phyloP scores from a whole-genome alignment of 371 early-diverging fungal genomes.

The Nematocida minor region DNA sequence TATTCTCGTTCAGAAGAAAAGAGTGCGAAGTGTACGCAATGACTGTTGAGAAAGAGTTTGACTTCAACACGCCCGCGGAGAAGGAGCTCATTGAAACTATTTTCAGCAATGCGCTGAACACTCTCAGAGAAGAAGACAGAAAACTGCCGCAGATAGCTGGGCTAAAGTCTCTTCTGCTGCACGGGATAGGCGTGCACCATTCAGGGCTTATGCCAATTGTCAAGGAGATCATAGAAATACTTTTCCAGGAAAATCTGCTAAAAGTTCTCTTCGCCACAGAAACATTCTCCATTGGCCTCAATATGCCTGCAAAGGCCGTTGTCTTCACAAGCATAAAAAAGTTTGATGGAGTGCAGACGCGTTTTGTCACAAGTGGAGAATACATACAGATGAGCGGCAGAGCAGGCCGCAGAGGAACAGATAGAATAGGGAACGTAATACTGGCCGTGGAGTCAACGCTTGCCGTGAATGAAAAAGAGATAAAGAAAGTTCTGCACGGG shows the following conservation, averaged over 20 bases:
- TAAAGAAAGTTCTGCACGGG: conserved; percentile 57
- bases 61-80: conserved; percentile 81
- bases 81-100: conserved; percentile 78
- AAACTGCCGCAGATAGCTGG: conserved; percentile 83
- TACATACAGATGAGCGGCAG: conserved; percentile 79
- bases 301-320: conserved; percentile 99
- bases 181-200: conserved; percentile 98
- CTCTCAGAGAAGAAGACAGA: conserved; percentile 83
- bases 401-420: conserved; percentile 69
- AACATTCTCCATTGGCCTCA: conserved; percentile 98
- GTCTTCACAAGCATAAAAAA: conserved; percentile 92
- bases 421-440: conserved; percentile 93
- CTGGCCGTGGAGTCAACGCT: conserved; percentile 74
- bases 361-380: conserved; percentile 89
- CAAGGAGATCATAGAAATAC: conserved; percentile 96
- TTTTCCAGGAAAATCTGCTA: conserved; percentile 93
- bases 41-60: conserved; percentile 72
- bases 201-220: conserved; percentile 94
- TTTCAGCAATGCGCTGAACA: conserved; percentile 81
- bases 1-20: conserved; percentile 89
- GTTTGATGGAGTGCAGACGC: conserved; percentile 80
- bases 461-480: conserved; percentile 49
- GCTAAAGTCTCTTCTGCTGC: conserved; percentile 79
- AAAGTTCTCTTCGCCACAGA: conserved; percentile 99
- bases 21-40: conserved; percentile 89